Evolutionary conservation across 192 early-diverging fungal genomes (phyloP), one percentile per base, ranked within the genome.

Genomic region (Podochytrium sp.): DNA sequence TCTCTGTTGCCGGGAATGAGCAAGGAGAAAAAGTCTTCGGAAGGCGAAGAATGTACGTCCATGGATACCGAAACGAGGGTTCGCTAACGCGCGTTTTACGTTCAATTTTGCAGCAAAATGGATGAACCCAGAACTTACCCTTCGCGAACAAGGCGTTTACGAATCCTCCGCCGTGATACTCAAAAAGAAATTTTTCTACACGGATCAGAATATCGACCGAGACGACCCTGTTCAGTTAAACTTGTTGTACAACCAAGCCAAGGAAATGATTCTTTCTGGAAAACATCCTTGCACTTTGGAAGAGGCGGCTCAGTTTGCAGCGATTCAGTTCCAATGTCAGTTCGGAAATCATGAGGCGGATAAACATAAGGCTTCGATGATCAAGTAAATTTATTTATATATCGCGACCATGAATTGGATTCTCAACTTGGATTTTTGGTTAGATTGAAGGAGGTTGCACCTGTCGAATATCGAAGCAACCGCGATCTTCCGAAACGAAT

Each of bases 181-280:
- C 1, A 87, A 87, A 41, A 89, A 89, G 63, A 89, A 89, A 72
- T 89, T 89, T 60, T 89, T 87, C 40, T 86, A 79, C 61, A 81
- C 87, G 12, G 87, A 89, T 58, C 81, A 85, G 63, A 87, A 82
- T 65, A 78, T 89, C 40, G 87, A 89, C 68, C 73, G 87, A 23
- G 81, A 80, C 56, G 87, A 89, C 74, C 84, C 83, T 1, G 77
- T 89, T n/a, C 87, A 89, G 66, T 59, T 89, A 12, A 86, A 86
- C 51, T 60, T 89, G 42, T 69, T 89, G 43, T 89, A 78, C 63
- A 80, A 83, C 52, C 87, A 89, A 71, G 60, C 80, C 6, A 76
- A 78, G 29, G 80, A 88, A 47, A 79, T 80, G 74, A 89, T 89
- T 43, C 38, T 89, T 0, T 51, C 53, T 18, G 87, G 85, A 10